A percentile compares a stretch with the other conserved stretches of the same genome.
phyloP scores from a whole-genome alignment of 2,329 filamentous ascomycete species.

The Fusarium metavorans region DNA sequence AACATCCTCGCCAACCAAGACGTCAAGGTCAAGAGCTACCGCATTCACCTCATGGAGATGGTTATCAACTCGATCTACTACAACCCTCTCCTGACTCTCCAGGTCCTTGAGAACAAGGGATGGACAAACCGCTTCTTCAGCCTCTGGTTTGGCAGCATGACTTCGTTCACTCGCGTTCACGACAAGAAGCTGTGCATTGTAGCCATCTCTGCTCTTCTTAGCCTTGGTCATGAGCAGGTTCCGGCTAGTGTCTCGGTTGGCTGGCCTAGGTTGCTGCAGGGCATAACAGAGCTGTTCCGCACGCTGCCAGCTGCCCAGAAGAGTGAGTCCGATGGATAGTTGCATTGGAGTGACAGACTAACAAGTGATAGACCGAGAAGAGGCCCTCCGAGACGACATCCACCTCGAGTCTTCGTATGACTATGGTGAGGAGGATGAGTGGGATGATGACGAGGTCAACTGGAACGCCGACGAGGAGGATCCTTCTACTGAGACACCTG shows the following conservation, averaged over 20 bases:
- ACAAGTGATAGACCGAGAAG: constrained; percentile 79
- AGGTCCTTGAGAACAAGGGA: constrained; percentile 87
- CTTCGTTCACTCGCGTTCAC: constrained; percentile 91
- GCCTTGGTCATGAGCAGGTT: constrained; percentile 82
- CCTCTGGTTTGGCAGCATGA: constrained; percentile 96
- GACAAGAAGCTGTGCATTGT: constrained; percentile 99
- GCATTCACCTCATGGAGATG: constrained; percentile 98
- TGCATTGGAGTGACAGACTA: constrained; percentile 28
- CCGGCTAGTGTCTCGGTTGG: constrained; percentile 93
- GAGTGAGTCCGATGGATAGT: constrained; percentile 66
- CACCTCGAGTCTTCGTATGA: constrained; percentile 73
- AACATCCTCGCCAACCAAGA: constrained; percentile 79
- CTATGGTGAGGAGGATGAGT: constrained; percentile 81
- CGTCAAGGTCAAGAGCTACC: constrained; percentile 90
- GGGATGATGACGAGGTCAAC: constrained; percentile 83
- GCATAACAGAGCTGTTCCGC: constrained; percentile 91
- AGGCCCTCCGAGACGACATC: constrained; percentile 90
- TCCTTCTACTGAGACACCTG: constrained; percentile 71
- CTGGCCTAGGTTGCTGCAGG: constrained; percentile 90
- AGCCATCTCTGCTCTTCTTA: constrained; percentile 88
- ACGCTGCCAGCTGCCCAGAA: constrained; percentile 89
- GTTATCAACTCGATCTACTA: constrained; percentile 99
- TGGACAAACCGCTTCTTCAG: constrained; percentile 99
- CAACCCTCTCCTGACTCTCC: constrained; percentile 86
- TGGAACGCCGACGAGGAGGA: constrained; percentile 83